Evolutionary conservation across 495 filamentous ascomycete genomes (phyloP), one percentile per base, ranked within the genome.

Genomic region (Articulospora tetracladia): DNA sequence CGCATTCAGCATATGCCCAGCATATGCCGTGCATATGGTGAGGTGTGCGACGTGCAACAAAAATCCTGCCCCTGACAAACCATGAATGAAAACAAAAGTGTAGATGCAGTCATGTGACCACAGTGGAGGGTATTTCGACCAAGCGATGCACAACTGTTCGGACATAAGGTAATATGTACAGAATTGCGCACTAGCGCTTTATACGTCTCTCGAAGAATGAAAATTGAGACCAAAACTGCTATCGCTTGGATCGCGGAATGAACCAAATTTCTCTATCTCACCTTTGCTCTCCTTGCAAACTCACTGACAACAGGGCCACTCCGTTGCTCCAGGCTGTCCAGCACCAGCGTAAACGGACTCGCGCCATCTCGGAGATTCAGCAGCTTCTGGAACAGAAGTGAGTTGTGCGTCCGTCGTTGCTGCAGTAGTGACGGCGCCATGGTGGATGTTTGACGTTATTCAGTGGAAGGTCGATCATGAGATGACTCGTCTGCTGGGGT

Each of bases 311-410:
- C 71, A 6, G 87, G 88, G 24, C 75, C 79, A 13, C 85, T 88
- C 23, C 87, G 85, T 73, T 97, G 93, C 72, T 95, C 92, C 39
- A 97, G 72, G 17, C 82, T 89, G 74, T 97, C 93, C 55, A 94
- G 77, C 8, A 98, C 73, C 26, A 97, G 72, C 0, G 93, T 96
- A 50, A 98, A 85, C 1, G 92, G 93, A 27, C 91, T 95, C 1
- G 86, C 86, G 22, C 81, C 86, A 68, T 96, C 92, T 30, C 90
- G 77, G 15, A 89, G 73, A 63, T 83, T 86, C 53, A 98, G 78
- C 1, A 97, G 75, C 60, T 93, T 93, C 55, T 92, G 90, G 39
- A 97, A 85, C 1, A 97, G 75, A 6, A 97, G 84, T 48, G 96
- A 72, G 73, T 91, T 93, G 73, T 97, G 93, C 24, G 90, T 89